Base-by-base conservation (phyloP, 495 filamentous ascomycete species). In the Rostrohypoxylon terebratum region DNA sequence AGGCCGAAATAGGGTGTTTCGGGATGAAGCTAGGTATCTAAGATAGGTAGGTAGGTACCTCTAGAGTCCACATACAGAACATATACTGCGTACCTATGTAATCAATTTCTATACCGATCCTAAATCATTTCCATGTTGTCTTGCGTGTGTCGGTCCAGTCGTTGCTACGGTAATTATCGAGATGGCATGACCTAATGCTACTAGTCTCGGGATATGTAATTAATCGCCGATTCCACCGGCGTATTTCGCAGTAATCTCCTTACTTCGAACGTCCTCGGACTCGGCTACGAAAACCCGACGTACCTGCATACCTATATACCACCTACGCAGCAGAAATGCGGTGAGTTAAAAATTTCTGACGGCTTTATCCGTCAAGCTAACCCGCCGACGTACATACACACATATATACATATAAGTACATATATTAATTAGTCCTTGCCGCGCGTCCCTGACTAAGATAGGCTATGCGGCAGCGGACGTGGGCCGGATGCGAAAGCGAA, bases 361-460 rank as follows among this genome's bases (percentile, higher is more conserved):
- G 23, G 47, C 11, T 9, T 20, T 51, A 25, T 11, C 47, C 47
- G 47, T 8, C 47, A 51, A 25, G 2, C 20, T 21, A 10, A 48
- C n/a, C n/a, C n/a, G n/a, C n/a, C 28, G 6, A 28, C 28, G 6
- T 4, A 28, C 28, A 4, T 28, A 28, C 28, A 28, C 2, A 28
- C n/a, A n/a, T n/a, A n/a, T n/a, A n/a, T n/a, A n/a, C n/a, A n/a
- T n/a, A n/a, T n/a, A n/a, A n/a, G n/a, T n/a, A n/a, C 18, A 10
- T 28, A 28, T 23, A 28, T 28, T 20, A 55, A 31, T 55, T 10
- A 13, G 34, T 13, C 34, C 9, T n/a, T n/a, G 51, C 51, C 51
- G 28, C 51, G 31, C 51, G 51, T 55, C 51, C 23, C 23, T 33
- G 50, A 54, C 20, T 54, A 23, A 31, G 50, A 54, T 54, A 31